Evolutionary conservation across 2,329 filamentous ascomycete species (phyloP), one percentile per base, ranked within the genome.

Genomic region (Rhinocladiella mackenziei): DNA sequence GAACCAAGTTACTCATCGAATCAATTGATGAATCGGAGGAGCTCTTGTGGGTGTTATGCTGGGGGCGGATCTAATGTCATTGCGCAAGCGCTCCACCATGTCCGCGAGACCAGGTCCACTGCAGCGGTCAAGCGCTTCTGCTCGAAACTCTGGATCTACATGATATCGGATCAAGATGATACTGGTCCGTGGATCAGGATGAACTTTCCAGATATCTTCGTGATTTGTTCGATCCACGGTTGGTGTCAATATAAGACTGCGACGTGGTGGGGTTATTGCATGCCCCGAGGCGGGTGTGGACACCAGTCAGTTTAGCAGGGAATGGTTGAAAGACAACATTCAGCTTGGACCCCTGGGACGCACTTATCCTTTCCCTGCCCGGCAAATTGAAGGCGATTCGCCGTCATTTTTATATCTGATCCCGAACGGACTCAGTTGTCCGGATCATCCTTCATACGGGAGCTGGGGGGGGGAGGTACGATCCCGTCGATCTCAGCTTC

Each of bases 111-210:
- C 11, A 55, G 48, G 53, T 46, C 60, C 31, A 45, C 56, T 11
- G 30, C 50, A 0, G 65, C 71, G 1, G 59, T 66, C 1, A 57
- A 61, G 0, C 45, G 43, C 0, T 61, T 77, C 17, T 59, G 65
- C 2, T 51, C 60, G 2, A 71, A 70, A 49, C 57, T 78, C 2
- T 64, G 74, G 9, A 66, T 77, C 7, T 78, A 78, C 56, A 62
- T 75, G 25, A 78, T 80, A 42, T 78, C 74, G 4, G 77, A 80
- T 50, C 77, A 80, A 52, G 77, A 80, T 48, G 71, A 81, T 48
- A 71, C 73, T 0, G 76, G 75, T 0, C 60, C 68, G 0, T 80
- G 76, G 76, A 73, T 81, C 25, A 70, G 77, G n/a, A 60, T 65
- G 32, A 68, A 66, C 2, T 80, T 72, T 48, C 75, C 77, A 0